A percentile compares a stretch with the other conserved stretches of the same genome.
phyloP scores from a whole-genome alignment of 2,329 filamentous ascomycete genomes.

The Apiospora saccharicola region DNA sequence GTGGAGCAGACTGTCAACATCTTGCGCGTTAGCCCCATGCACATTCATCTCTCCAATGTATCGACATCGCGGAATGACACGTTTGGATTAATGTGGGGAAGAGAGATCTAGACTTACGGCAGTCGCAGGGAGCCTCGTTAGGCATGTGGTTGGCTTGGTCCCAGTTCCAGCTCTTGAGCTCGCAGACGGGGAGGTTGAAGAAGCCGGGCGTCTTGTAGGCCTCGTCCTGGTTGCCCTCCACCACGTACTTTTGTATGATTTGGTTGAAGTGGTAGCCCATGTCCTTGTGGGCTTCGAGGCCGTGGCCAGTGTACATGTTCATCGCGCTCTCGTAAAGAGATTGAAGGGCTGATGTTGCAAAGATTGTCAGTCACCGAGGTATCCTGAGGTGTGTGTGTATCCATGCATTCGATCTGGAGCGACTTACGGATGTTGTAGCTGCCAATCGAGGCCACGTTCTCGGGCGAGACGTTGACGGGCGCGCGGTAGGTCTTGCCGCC shows the following conservation, averaged over 20 bases:
- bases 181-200: background rate
- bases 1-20: background rate
- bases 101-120: background rate
- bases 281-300: background rate
- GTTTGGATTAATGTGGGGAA: background rate
- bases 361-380: background rate
- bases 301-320: conserved; percentile 12
- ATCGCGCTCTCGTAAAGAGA: background rate
- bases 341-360: too few relatives aligned
- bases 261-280: conserved; percentile 25
- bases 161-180: background rate
- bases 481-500: too few relatives aligned
- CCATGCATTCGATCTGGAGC: too few relatives aligned
- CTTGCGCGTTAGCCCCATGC: background rate
- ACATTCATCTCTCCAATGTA: background rate
- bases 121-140: background rate
- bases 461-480: too few relatives aligned
- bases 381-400: too few relatives aligned
- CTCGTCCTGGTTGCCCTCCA: background rate
- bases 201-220: background rate
- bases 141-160: background rate
- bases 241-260: background rate
- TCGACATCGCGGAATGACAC: too few relatives aligned
- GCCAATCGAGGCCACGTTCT: too few relatives aligned
- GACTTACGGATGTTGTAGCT: too few relatives aligned